Base-by-base conservation (phyloP, 1,139 yeast genomes). In the Debaryomyces subglobosus region DNA sequence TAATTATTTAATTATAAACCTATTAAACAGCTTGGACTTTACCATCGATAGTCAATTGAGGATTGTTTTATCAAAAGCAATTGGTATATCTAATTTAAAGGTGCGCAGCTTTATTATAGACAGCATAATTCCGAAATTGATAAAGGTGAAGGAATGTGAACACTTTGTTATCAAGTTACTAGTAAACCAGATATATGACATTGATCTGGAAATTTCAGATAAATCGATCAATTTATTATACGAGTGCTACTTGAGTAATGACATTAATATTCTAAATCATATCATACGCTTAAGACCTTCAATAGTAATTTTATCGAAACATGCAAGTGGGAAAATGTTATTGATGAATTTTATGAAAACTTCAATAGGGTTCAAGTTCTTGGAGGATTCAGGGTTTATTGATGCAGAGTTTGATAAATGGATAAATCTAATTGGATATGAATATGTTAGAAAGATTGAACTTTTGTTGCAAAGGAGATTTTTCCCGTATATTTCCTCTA, bases 181-280 rank as follows among this genome's bases (percentile, higher is more conserved):
- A 45, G 83, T 86, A 5, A 79, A 81, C 30, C 92, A 87, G 60
- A 65, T 92, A 4, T 90, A 88, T 61, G 96, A 89, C 59, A 72
- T 80, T 0, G 81, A 78, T 45, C 65, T 72, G 6, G 81, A 75
- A 10, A 85, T 90, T 4, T 81, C 85, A 37, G 69, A 77, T 10
- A 65, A 74, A 38, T 84, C 95, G 83, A 71, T 84, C 20, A 79
- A 79, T n/a, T 43, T 54, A 24, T 51, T 69, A 27, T 55, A 57
- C 39, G 54, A 57, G 0, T 58, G 49, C 38, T 60, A 52, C 41
- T 36, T 52, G 16, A 45, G 50, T 2, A 50, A 54, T 30, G 51
- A 56, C 24, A 49, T 54, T 25, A 39, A 54, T 12, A 60, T 58
- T 27, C 51, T 71, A 25, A 62, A 60, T n/a, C 50, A 53, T 35